Base-by-base conservation (phyloP, 2,329 filamentous ascomycete genomes). In the Cadophora malorum region DNA sequence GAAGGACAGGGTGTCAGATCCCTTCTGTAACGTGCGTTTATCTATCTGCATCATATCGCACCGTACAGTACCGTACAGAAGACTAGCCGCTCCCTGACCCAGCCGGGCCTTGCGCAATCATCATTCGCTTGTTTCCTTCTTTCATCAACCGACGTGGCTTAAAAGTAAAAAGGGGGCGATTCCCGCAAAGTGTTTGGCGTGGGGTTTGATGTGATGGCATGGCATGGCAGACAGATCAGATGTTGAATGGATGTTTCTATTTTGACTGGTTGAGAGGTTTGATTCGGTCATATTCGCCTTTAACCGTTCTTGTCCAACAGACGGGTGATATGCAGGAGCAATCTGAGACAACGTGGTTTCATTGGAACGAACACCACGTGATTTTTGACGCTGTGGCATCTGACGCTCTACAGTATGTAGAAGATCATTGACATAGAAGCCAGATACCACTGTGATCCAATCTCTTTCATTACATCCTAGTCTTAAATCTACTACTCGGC, bases 1-100 rank as follows among this genome's bases (percentile, higher is more conserved):
- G 41, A 45, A 52, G 35, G 63, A 47, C 52, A 50, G 56, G 58
- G 56, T 59, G 58, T 65, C 50, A 63, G 63, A 68, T 68, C 63
- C 47, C 16, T 63, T 62, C 50, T 47, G 49, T 47, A 63, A 61
- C 61, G 55, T 61, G 58, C 58, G 58, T 68, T 35, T 55, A 38
- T 55, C 28, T 55, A 38, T 55, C 28, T 62, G 55, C 41, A 61
- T 66, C 56, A 56, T 41, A 55, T 14, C 38, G 50, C 35, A 38
- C 35, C 35, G 35, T 38, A 35, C 33, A 35, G 33, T 5, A 28
- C 28, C 35, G 35, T 38, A 38, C 35, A 38, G 35, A 10, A 28
- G 28, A 38, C 33, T 10, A 45, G 25, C 63, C 35, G 56, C 49
- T 53, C 38, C 31, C 21, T 60, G 53, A 52, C 21, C 38, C 19